These are phyloP conservation scores for Aaosphaeria arxii DNA, from an alignment of 2,329 filamentous ascomycete genomes.

Conservation along the genomic window DNA sequence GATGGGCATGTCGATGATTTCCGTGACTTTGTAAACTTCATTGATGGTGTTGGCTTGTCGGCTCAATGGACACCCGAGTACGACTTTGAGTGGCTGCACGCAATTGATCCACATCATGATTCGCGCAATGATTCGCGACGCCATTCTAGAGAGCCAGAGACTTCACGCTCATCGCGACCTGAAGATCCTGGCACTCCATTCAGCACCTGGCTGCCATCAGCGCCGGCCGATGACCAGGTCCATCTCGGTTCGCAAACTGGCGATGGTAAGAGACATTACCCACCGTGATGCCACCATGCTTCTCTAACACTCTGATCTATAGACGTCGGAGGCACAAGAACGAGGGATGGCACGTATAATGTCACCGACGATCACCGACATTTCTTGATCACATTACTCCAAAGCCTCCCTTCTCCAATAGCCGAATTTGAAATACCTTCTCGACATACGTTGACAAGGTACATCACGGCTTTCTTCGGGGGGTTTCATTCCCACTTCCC, in stretches of 20 bases:
- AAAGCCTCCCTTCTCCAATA: conserved; percentile 16
- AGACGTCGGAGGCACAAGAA: conserved; percentile 16
- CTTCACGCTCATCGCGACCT: conserved; percentile 11
- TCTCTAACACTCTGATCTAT: neutral
- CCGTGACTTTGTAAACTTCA: conserved; percentile 31
- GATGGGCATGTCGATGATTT: conserved; percentile 29
- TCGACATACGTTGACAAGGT: conserved; percentile 25
- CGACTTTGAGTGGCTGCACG: conserved; percentile 24
- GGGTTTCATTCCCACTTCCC: conserved; percentile 34
- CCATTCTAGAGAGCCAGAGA: conserved; percentile 15
- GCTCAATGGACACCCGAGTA: conserved; percentile 31
- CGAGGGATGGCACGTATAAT: conserved; percentile 18
- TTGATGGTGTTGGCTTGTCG: conserved; percentile 28
- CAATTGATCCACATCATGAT: conserved; percentile 14
- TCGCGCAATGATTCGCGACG: conserved; percentile 5
- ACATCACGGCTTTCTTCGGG: conserved; percentile 28
- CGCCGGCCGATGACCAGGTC: conserved; percentile 24
- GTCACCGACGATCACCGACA: conserved; percentile 24
- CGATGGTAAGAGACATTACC: conserved; percentile 9
- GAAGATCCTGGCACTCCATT: conserved; percentile 30
- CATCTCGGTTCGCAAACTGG: conserved; percentile 15
- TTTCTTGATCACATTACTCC: conserved; percentile 17
- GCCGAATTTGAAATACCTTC: conserved; percentile 27
- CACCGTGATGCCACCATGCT: no score
- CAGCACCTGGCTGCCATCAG: conserved; percentile 28